Percentiles rank a stretch among this genome's conserved stretches.
These are phyloP conservation scores for Ogataea nonfermentans DNA, from an alignment of 805 yeast species.

Conservation along the genomic window DNA sequence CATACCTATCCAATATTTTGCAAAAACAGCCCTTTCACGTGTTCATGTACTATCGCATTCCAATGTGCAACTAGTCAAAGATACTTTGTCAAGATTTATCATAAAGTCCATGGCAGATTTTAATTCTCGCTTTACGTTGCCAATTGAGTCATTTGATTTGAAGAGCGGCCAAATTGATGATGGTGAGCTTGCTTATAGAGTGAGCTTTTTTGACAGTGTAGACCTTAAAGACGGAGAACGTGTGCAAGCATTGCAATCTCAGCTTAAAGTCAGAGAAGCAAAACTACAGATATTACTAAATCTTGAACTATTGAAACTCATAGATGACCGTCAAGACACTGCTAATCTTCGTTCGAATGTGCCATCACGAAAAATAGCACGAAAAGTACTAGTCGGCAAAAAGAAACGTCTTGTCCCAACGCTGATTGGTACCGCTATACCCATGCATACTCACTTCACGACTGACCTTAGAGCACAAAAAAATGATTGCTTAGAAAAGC, in stretches of 20 bases:
- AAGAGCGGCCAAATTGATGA: conserved; percentile 9
- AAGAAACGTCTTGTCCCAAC: conserved; percentile 35
- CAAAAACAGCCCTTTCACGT: conserved; percentile 33
- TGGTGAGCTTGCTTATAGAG: conserved; percentile 14
- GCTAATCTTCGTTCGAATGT: not conserved
- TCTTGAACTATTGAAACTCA: conserved; percentile 27
- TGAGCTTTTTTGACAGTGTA: not conserved
- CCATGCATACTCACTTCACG: conserved; percentile 25
- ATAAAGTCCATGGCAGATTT: conserved; percentile 21
- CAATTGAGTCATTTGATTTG: not conserved
- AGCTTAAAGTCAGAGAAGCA: conserved; percentile 28
- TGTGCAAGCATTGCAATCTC: conserved; percentile 17
- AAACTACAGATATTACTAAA: conserved; percentile 30
- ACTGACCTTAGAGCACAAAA: conserved; percentile 24
- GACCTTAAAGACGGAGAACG: not conserved
- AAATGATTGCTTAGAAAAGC: not conserved
- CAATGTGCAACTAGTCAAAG: conserved; percentile 19
- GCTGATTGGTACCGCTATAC: conserved; percentile 31
- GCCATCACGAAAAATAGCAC: conserved; percentile 5
- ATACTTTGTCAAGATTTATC: conserved; percentile 20
- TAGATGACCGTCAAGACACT: conserved; percentile 4
- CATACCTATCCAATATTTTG: conserved; percentile 30
- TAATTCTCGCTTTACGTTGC: conserved; percentile 19
- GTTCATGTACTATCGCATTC: conserved; percentile 28
- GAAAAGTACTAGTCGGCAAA: conserved; percentile 27